Conservation (phyloP, 2,329 filamentous ascomycete species). For the Stagonosporopsis vannaccii region DNA sequence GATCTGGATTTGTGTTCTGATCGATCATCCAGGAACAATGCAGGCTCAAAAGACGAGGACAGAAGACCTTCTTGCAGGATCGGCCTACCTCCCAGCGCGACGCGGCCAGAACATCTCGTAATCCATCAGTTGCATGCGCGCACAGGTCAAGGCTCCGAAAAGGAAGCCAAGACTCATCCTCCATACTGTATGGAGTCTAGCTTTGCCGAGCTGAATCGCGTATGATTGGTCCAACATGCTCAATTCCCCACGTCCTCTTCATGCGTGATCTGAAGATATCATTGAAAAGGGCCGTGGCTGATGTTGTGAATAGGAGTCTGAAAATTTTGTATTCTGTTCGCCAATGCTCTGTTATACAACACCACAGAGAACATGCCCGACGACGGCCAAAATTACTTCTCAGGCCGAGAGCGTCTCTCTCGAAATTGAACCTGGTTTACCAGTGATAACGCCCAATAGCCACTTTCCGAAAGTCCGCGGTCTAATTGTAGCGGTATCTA, state of each 20-base stretch:
- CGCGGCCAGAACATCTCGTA: slow-evolving; percentile 5
- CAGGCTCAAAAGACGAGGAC: not conserved
- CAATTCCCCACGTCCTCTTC: not conserved
- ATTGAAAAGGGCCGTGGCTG: not conserved
- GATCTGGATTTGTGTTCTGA: not conserved
- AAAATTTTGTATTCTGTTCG: not conserved
- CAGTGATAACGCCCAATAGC: too few relatives aligned
- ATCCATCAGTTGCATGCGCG: not conserved
- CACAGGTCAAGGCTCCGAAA: not conserved
- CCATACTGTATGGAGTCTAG: not conserved
- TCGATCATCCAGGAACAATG: not conserved
- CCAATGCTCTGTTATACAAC: not conserved
- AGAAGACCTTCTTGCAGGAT: not conserved
- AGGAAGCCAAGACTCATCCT: slow-evolving; percentile 17
- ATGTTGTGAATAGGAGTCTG: not conserved
- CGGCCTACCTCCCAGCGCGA: not conserved
- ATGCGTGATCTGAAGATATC: slow-evolving; percentile 1
- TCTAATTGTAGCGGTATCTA: slow-evolving; percentile 5
- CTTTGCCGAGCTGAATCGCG: not conserved
- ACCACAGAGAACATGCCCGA: not conserved
- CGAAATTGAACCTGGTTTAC: too few relatives aligned
- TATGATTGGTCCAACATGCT: slow-evolving; percentile 1
- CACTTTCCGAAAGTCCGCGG: not conserved
- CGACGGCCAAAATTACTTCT: not conserved
- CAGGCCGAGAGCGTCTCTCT: not conserved